Evolutionary conservation across 441 rosid species (phyloP).

Genomic region (Croton setiger): DNA sequence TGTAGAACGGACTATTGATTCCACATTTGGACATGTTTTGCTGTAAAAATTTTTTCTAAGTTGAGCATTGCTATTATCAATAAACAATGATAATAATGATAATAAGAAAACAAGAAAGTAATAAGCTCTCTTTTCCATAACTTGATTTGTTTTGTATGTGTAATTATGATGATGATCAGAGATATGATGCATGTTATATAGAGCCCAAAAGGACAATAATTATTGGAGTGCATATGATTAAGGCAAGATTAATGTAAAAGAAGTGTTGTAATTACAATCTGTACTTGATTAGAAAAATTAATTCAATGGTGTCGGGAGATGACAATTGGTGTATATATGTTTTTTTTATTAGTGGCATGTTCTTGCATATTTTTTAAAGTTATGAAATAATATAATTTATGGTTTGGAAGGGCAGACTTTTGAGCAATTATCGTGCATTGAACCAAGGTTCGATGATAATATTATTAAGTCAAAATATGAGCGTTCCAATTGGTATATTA

Average conservation of each 20-base stretch:
- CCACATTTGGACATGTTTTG: slow-evolving; percentile 60
- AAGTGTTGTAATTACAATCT: background rate
- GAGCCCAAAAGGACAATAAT: background rate
- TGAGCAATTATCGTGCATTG: too few relatives aligned
- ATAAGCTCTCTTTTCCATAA: background rate
- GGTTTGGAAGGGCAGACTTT: too few relatives aligned
- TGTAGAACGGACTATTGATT: slow-evolving; percentile 53
- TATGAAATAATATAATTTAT: too few relatives aligned
- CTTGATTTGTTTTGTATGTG: too few relatives aligned
- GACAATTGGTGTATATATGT: background rate
- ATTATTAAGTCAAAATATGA: too few relatives aligned
- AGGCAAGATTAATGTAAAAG: too few relatives aligned
- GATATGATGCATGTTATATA: background rate
- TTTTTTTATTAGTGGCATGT: background rate
- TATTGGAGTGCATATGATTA: background rate
- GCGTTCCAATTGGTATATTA: too few relatives aligned
- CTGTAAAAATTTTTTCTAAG: slow-evolving; percentile 48
- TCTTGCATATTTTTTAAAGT: background rate
- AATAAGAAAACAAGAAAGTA: background rate
- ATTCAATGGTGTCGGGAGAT: too few relatives aligned
- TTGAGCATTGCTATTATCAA: slow-evolving; percentile 38
- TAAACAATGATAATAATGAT: background rate
- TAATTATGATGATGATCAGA: background rate
- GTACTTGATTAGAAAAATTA: background rate
- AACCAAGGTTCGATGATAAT: too few relatives aligned